A percentile compares a stretch with the other conserved stretches of the same genome.
These are phyloP conservation scores for Dimocarpus longan DNA, from an alignment of 345 rosid species.

Conservation along the genomic window DNA sequence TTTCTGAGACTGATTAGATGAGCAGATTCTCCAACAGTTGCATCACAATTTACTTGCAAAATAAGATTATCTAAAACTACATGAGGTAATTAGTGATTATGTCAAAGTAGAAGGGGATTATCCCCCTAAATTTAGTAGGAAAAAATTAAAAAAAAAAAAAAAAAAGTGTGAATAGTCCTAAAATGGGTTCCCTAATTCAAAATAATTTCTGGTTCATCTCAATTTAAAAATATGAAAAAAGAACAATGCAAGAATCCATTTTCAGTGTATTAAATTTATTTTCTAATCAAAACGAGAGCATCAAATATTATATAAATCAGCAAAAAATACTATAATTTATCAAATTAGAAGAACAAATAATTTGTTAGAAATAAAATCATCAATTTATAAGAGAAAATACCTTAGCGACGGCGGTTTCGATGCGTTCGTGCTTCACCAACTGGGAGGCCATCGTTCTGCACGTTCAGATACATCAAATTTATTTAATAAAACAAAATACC, in stretches of 20 bases:
- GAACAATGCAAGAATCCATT: not conserved
- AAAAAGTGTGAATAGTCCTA: too few relatives aligned
- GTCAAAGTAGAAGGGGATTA: too few relatives aligned
- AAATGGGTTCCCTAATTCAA: too few relatives aligned
- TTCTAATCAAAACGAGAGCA: not conserved
- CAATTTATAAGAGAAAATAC: conserved; percentile 26
- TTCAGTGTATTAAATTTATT: not conserved
- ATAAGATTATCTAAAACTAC: too few relatives aligned
- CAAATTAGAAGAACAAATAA: not conserved
- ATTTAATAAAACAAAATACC: not conserved
- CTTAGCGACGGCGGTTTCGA: conserved; percentile 91
- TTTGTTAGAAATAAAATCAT: too few relatives aligned
- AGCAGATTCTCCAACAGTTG: not conserved
- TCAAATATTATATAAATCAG: not conserved
- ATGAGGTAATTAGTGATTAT: too few relatives aligned
- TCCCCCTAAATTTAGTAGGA: too few relatives aligned
- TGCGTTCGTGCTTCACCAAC: conserved; percentile 89
- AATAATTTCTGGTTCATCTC: too few relatives aligned
- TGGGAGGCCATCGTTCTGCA: conserved; percentile 94
- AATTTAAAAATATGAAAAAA: not conserved
- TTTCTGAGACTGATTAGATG: not conserved
- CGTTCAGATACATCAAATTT: conserved; percentile 7
- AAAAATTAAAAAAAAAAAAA: too few relatives aligned
- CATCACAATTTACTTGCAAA: not conserved
- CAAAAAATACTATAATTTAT: not conserved